Base-by-base conservation (phyloP, 495 filamentous ascomycete species). In the Glutinoglossum americanum region DNA sequence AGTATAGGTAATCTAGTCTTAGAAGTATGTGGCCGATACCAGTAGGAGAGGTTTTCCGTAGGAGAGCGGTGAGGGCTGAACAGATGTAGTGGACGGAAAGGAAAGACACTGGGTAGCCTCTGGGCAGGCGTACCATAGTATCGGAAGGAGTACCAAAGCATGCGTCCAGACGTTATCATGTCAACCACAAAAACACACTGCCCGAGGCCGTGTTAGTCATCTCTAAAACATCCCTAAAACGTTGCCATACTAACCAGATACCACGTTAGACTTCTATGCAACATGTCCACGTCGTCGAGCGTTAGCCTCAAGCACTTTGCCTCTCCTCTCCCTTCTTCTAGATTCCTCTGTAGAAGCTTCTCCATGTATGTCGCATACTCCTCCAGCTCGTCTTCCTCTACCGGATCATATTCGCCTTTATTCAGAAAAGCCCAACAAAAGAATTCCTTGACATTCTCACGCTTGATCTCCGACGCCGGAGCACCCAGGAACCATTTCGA, bases 371-470 rank as follows among this genome's bases (percentile, higher is more conserved):
- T 62, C 44, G 81, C 56, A 61, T 81, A 81, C 37, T 70, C 71
- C 26, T 83, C 74, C 51, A 85, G 60, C 63, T 87, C 82, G 27
- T 71, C 68, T 8, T 78, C 69, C 28, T 78, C 71, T 15, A 67
- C 67, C 0, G 64, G 56, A 15, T 64, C 66, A 6, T 57, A 59
- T 1, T 67, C 61, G 3, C 65, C 67, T 32, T 63, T 65, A 28
- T 67, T 68, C 53, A 69, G 74, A 63, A 84, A 79, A 3, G 77
- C 80, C 82, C 81, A 84, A 28, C 73, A 64, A 47, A 80, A 64
- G 61, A 82, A 84, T 47, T 81, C 79, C 59, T 76, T 76, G 53
- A 85, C 65, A 62, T 85, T 84, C 39, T 83, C 82, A 26, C 74
- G 67, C 55, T 73, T 72, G 55, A 87, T 79, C n/a, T 81, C 75